Base-by-base conservation (phyloP, 1,284 basidiomycete species). In the Pyrrhoderma noxium region DNA sequence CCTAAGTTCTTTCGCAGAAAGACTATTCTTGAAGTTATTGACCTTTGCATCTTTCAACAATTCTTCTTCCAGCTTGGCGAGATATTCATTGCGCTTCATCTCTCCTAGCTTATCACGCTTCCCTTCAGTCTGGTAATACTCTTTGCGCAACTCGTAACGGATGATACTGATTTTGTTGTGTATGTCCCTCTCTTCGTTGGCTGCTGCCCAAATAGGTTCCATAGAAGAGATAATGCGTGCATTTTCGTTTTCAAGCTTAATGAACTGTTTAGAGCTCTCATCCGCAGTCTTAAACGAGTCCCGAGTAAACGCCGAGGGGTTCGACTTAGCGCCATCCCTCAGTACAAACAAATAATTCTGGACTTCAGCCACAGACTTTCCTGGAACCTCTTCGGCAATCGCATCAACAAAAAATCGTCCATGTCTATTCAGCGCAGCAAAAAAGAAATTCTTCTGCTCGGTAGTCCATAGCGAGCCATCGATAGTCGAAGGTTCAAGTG, bases 321-420 rank as follows among this genome's bases (percentile, higher is more conserved):
- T 49, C 39, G 58, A 58, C 22, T 45, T 46, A 19, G 63, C 55
- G 8, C 65, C 73, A 3, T 67, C 57, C 16, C 75, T 71, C 18
- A 89, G 70, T 11, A 67, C 46, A 21, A 75, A 69, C 51, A 89
- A 65, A 59, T 85, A 89, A 3, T 73, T 63, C 46, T 72, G 76
- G 22, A 89, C 80, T 49, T 88, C 81, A 13, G 71, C 60, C 2
- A 76, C 65, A 11, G 70, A 74, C 65, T 87, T 89, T n/a, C 76
- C 77, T 51, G 67, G 67, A 34, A 88, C 67, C 47, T 76, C 74
- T n/a, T 66, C 68, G 0, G 85, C 78, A 49, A 89, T 82, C 42
- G 89, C 70, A 62, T 91, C 87, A 1, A 85, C 81, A 18, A 84
- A 70, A 16, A 80, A 67, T 19, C 82, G 74, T n/a, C 85, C 89